These are phyloP conservation scores for Spathaspora girioi DNA, from an alignment of 805 yeast species.

Conservation along the genomic window DNA sequence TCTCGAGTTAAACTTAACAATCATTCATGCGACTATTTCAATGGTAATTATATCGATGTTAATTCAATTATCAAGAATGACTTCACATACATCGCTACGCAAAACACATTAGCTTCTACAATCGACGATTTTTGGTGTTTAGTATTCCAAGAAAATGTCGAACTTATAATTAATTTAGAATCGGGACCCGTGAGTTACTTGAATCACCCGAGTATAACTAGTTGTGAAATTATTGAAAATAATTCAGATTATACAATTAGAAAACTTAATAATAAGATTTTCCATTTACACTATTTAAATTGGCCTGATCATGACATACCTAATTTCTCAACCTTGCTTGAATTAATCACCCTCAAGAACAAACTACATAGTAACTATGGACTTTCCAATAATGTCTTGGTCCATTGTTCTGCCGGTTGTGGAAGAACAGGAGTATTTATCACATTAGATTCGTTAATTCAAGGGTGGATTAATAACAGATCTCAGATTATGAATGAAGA, in stretches of 20 bases:
- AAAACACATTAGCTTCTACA: slow-evolving; percentile 40
- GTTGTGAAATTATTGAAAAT: slow-evolving; percentile 6
- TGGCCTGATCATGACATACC: slow-evolving; percentile 51
- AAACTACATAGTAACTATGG: background rate
- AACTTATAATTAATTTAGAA: slow-evolving; percentile 21
- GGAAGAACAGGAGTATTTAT: slow-evolving; percentile 56
- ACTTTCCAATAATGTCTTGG: slow-evolving; percentile 21
- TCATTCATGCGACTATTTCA: slow-evolving; percentile 38
- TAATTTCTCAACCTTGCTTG: slow-evolving; percentile 24
- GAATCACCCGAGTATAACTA: slow-evolving; percentile 2
- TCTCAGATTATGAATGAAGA: slow-evolving; percentile 5
- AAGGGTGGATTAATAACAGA: slow-evolving; percentile 15
- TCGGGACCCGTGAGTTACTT: slow-evolving; percentile 4
- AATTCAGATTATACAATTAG: slow-evolving; percentile 14
- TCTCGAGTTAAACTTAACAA: slow-evolving; percentile 34
- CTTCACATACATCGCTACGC: slow-evolving; percentile 41
- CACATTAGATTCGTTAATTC: slow-evolving; percentile 39
- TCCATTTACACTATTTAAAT: slow-evolving; percentile 37
- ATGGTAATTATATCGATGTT: slow-evolving; percentile 40
- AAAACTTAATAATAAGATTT: slow-evolving; percentile 17
- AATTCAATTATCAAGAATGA: slow-evolving; percentile 16
- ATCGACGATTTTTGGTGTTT: slow-evolving; percentile 43
- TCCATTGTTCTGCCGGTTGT: slow-evolving; percentile 61
- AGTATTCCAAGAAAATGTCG: slow-evolving; percentile 30
- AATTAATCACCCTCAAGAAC: slow-evolving; percentile 31